Percentiles rank a stretch among this genome's conserved stretches.
These are phyloP conservation scores for Vaccinium darrowii DNA, from an alignment of 148 eudicot genomes.

Conservation along the genomic window DNA sequence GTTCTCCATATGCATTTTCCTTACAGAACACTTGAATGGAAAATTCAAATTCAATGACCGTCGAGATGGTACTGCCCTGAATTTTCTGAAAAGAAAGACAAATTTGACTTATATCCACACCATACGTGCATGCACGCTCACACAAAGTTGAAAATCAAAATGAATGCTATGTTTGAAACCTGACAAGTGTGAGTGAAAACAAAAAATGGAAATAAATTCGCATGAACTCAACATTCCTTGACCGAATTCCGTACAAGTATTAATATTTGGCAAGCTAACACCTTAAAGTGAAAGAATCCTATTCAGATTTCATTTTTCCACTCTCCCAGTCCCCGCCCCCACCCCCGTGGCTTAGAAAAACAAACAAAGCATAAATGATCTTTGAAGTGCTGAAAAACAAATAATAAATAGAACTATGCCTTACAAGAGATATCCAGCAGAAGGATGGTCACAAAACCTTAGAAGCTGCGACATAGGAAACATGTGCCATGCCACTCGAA, in stretches of 20 bases:
- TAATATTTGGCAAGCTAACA: not conserved
- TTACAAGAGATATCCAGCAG: not conserved
- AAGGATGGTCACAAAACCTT: constrained; percentile 7
- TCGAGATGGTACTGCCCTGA: constrained; percentile 15
- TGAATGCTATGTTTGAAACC: not conserved
- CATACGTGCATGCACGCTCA: not conserved
- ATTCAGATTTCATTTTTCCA: not conserved
- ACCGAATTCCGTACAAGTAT: not conserved
- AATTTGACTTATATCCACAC: not conserved
- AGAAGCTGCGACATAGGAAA: not conserved
- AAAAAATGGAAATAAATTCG: not conserved
- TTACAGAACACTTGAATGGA: constrained; percentile 30
- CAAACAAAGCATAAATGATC: not conserved
- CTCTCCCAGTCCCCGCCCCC: not conserved
- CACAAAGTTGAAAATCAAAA: not conserved
- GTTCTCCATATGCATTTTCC: constrained; percentile 54
- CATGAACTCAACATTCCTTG: not conserved
- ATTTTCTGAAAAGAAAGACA: constrained; percentile 21
- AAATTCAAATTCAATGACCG: constrained; percentile 24
- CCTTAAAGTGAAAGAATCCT: not conserved
- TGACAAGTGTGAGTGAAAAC: not conserved
- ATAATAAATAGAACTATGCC: not conserved
- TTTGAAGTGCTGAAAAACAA: not conserved
- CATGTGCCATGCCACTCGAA: constrained; percentile 13
- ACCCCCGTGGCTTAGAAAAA: not conserved